These are phyloP conservation scores for Solanum chaucha DNA, from an alignment of 257 asterid species.

Conservation along the genomic window DNA sequence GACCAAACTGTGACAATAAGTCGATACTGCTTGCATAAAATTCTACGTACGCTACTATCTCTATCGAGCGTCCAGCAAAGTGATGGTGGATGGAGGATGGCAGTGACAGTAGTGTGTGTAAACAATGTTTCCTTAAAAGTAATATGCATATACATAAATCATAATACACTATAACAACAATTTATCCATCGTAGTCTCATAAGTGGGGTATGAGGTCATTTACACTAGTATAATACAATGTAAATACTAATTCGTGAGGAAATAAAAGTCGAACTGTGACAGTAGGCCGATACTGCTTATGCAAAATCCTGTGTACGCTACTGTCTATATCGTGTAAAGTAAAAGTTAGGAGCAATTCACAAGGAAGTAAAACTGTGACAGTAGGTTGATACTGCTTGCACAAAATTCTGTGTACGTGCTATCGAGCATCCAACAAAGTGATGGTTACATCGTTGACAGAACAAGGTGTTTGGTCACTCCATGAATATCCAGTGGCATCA, in stretches of 20 bases:
- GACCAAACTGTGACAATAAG: neutral
- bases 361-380: neutral
- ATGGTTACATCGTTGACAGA: constrained; percentile 8
- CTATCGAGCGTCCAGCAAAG: neutral
- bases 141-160: neutral
- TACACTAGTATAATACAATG: neutral
- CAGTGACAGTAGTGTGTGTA: neutral
- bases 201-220: too few relatives aligned
- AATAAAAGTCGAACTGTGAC: neutral
- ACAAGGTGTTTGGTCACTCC: neutral
- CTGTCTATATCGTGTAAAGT: neutral
- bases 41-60: neutral
- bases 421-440: constrained; percentile 4
- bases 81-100: too few relatives aligned
- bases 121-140: neutral
- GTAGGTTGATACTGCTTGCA: neutral
- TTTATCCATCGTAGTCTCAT: too few relatives aligned
- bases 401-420: neutral
- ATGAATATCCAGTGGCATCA: constrained; percentile 1
- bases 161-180: neutral
- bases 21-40: neutral
- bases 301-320: neutral
- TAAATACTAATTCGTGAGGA: neutral
- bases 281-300: neutral
- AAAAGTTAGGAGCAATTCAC: neutral